Evolutionary conservation across 1,139 yeast genomes (phyloP).

Genomic region (Pneumocystis canis): DNA sequence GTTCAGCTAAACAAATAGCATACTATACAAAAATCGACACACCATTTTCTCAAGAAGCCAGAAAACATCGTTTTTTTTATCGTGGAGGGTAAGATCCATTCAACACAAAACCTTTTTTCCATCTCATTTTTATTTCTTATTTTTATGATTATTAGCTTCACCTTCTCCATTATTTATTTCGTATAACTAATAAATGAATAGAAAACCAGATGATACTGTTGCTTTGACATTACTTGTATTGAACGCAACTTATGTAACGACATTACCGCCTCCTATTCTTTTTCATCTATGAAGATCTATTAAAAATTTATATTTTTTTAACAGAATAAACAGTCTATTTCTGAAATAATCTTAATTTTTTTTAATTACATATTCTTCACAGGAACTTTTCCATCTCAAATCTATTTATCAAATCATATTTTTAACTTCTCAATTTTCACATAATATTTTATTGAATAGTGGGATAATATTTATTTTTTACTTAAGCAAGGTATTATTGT

Average conservation of each 20-base stretch:
- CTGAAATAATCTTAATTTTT: too few relatives aligned
- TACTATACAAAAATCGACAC: conserved; percentile 62
- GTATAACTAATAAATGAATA: not conserved
- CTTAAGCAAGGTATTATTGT: too few relatives aligned
- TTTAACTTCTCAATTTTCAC: too few relatives aligned
- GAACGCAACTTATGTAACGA: not conserved
- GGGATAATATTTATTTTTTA: too few relatives aligned
- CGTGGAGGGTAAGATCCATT: conserved; percentile 46
- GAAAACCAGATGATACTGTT: conserved; percentile 84
- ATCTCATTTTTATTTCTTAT: not conserved
- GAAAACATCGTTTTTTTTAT: conserved; percentile 46
- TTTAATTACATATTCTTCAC: too few relatives aligned
- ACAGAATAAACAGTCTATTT: not conserved
- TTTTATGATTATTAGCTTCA: too few relatives aligned
- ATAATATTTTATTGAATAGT: too few relatives aligned
- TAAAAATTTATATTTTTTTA: not conserved
- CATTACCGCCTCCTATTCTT: not conserved
- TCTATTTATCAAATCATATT: too few relatives aligned
- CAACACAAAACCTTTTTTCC: too few relatives aligned
- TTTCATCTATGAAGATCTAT: not conserved
- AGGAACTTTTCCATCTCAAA: too few relatives aligned
- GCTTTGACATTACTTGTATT: conserved; percentile 44
- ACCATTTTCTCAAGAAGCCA: conserved; percentile 73
- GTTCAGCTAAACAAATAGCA: conserved; percentile 53
- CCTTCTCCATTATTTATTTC: too few relatives aligned